Base-by-base conservation (phyloP, 1,284 basidiomycete genomes). In the Mycena citricolor region DNA sequence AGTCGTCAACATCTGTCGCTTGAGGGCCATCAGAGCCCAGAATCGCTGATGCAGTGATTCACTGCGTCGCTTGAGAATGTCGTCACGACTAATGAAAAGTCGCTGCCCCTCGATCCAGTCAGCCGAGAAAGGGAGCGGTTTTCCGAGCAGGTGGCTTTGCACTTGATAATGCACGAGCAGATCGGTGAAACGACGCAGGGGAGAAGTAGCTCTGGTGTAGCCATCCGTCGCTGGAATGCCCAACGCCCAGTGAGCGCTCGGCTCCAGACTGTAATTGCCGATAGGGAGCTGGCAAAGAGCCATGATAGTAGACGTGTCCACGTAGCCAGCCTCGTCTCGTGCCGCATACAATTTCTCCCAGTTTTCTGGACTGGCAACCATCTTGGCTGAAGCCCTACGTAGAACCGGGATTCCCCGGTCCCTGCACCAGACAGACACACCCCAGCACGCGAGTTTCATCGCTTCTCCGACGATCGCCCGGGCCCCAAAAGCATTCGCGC, bases 81-180 rank as follows among this genome's bases (percentile, higher is more conserved):
- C 67, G 31, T 57, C 50, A 24, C 54, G 55, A 49, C 57, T 62
- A 25, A 65, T 54, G 19, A 59, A 54, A 5, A 54, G 52, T 53
- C 65, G 55, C 43, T 71, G 66, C 4, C 61, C 56, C 44, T 61
- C 57, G 50, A 86, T 54, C 61, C 71, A 74, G 7, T 68, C 62
- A 8, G 56, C 47, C 12, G 63, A 60, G 57, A 81, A 83, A 5
- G 71, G 58, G 0, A 64, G 62, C 8, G 56, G 56, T 16, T 43
- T 2, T 6, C 40, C 40, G 8, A 52, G 43, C 13, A 53, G 34
- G 13, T 78, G 77, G 36, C 83, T 71, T 62, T 97, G 95, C 64
- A 99, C 81, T 64, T 98, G 94, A 92, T 94, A 99, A 67, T 99
- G 97, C 8, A 73, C 69, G 5, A 97, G 61, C 55, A 98, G 66